A percentile compares a stretch with the other conserved stretches of the same genome.
phyloP scores from a whole-genome alignment of 805 yeast genomes.

The Lipomyces chichibuensis region DNA sequence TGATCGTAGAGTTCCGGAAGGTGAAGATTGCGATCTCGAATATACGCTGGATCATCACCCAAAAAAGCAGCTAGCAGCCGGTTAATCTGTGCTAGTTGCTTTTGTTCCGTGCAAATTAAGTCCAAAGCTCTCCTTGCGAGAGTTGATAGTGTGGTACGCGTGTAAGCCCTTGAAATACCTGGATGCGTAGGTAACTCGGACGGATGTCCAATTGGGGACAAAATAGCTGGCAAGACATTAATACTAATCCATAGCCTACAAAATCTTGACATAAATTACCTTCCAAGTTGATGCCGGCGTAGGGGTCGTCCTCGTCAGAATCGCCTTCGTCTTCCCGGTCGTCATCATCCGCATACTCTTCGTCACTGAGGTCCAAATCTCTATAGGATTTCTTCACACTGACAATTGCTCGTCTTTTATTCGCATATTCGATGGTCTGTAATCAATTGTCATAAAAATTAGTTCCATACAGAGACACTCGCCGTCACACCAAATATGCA shows the following conservation, averaged over 20 bases:
- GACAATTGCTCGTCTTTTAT: constrained; percentile 43
- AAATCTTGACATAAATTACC: constrained; percentile 28
- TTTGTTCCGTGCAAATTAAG: constrained; percentile 79
- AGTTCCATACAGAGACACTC: constrained; percentile 12
- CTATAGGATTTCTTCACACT: constrained; percentile 42
- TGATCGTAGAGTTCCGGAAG: constrained; percentile 71
- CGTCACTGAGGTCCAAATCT: constrained; percentile 34
- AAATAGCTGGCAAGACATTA: constrained; percentile 47
- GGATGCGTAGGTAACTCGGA: constrained; percentile 75
- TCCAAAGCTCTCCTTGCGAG: constrained; percentile 76
- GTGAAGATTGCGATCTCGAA: constrained; percentile 65
- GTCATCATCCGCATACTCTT: constrained; percentile 40
- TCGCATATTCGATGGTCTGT: constrained; percentile 41
- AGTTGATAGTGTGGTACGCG: constrained; percentile 55
- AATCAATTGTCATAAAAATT: constrained; percentile 8
- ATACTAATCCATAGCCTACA: constrained; percentile 21
- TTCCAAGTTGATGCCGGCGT: constrained; percentile 56
- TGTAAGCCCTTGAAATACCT: constrained; percentile 68
- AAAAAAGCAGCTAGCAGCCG: constrained; percentile 75
- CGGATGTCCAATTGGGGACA: constrained; percentile 81
- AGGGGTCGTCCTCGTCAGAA: constrained; percentile 50
- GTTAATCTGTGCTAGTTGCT: constrained; percentile 69
- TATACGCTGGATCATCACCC: constrained; percentile 80
- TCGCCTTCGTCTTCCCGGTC: constrained; percentile 41
- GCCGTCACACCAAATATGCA: neutral